phyloP scores from a whole-genome alignment of 176 grass and related monocot genomes.

The Oryza meridionalis region DNA sequence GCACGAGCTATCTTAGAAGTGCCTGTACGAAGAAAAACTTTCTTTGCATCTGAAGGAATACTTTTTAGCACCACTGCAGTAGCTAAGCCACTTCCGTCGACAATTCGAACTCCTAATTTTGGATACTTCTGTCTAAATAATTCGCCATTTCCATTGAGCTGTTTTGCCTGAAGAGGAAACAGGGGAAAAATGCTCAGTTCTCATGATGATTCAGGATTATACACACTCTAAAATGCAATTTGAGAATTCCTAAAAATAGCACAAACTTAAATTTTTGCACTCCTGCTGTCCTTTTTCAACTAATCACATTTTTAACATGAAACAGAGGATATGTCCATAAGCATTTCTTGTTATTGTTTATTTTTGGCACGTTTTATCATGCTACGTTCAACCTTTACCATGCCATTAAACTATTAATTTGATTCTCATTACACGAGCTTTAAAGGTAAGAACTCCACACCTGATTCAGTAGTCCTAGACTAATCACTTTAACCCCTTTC shows the following conservation, averaged over 20 bases:
- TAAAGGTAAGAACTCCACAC: constrained; percentile 35
- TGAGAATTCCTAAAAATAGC: not conserved
- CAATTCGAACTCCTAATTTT: constrained; percentile 68
- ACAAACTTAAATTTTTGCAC: not conserved
- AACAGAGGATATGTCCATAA: not conserved
- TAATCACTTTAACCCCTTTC: constrained; percentile 78
- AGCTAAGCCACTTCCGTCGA: constrained; percentile 91
- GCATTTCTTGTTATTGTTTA: not conserved
- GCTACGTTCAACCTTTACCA: not conserved
- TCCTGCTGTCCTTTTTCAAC: not conserved
- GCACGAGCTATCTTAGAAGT: constrained; percentile 63
- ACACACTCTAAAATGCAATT: not conserved
- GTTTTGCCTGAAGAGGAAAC: constrained; percentile 50
- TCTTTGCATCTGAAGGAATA: constrained; percentile 63
- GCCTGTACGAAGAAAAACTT: constrained; percentile 65
- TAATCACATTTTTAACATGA: constrained; percentile 1
- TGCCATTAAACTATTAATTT: not conserved
- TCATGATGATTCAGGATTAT: not conserved
- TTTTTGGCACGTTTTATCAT: not conserved
- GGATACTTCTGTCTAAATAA: constrained; percentile 83
- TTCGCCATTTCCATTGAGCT: constrained; percentile 80
- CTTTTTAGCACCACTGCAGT: constrained; percentile 67
- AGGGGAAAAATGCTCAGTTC: not conserved
- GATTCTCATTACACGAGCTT: not conserved
- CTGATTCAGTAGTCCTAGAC: constrained; percentile 85